These are phyloP conservation scores for Pyracantha coccinea DNA, from an alignment of 331 rosid species.

Conservation along the genomic window DNA sequence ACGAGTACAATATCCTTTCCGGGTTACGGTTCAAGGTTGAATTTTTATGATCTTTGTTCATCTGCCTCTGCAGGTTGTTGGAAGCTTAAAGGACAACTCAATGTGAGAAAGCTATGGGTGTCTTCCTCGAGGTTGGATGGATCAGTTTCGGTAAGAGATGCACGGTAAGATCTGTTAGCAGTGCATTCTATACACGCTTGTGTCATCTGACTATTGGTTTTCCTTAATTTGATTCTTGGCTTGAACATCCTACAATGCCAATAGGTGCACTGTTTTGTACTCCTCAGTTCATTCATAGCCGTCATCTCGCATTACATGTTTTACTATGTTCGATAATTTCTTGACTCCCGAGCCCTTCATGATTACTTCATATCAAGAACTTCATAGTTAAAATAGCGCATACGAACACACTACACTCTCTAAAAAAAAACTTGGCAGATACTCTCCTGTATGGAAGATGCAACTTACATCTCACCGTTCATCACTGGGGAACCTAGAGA, in stretches of 20 bases:
- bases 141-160: neutral
- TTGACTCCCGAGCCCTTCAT: neutral
- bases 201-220: neutral
- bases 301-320: neutral
- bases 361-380: neutral
- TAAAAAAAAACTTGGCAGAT: neutral
- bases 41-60: neutral
- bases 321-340: neutral
- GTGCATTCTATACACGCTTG: neutral
- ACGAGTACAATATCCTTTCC: neutral
- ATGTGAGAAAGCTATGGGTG: neutral
- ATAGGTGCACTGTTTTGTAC: too few relatives aligned
- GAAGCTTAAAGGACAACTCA: neutral
- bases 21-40: neutral
- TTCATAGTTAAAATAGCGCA: neutral
- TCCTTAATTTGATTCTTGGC: too few relatives aligned
- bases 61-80: neutral
- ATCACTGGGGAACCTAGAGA: neutral
- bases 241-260: too few relatives aligned
- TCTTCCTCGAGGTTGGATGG: neutral
- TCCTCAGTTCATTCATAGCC: too few relatives aligned
- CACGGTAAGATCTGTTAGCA: neutral
- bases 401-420: neutral
- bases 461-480: neutral
- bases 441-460: neutral